A percentile compares a stretch with the other conserved stretches of the same genome.
Conservation (phyloP, 257 asterid species). For the Euphrasia confusa region DNA sequence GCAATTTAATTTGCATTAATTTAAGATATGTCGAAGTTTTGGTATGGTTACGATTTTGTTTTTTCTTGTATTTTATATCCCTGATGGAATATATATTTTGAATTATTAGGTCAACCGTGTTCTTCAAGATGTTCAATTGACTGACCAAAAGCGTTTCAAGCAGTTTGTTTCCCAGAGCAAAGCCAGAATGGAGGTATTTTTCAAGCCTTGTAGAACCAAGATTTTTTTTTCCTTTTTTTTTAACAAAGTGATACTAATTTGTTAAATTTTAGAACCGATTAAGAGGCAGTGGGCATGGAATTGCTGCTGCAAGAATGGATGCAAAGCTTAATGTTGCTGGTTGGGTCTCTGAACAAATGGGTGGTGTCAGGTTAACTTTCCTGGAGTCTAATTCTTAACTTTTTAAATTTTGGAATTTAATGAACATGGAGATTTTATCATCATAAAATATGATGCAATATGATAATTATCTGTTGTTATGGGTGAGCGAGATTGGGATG, state of each 20-base stretch:
- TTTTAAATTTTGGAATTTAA: constrained; percentile 13
- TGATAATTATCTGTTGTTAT: background rate
- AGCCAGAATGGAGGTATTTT: constrained; percentile 91
- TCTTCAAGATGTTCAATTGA: constrained; percentile 89
- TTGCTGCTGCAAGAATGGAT: constrained; percentile 97
- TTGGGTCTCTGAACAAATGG: constrained; percentile 97
- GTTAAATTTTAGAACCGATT: constrained; percentile 68
- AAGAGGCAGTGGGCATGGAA: constrained; percentile 97
- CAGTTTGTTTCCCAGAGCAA: constrained; percentile 97
- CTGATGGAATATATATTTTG: constrained; percentile 7
- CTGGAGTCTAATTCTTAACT: constrained; percentile 5
- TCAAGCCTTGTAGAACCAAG: constrained; percentile 21
- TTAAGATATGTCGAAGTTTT: constrained; percentile 18
- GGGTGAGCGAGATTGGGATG: constrained; percentile 14
- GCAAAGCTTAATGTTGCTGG: constrained; percentile 97
- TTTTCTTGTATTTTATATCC: background rate
- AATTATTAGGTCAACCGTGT: constrained; percentile 63
- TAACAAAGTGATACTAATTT: constrained; percentile 24
- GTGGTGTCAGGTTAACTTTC: constrained; percentile 76
- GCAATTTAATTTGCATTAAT: constrained; percentile 16
- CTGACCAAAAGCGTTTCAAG: constrained; percentile 93
- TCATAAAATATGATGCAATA: constrained; percentile 17
- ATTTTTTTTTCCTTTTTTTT: background rate
- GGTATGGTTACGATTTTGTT: constrained; percentile 12
- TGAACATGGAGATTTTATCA: constrained; percentile 10